Conservation (phyloP, 805 yeast species). For the Phaffomyces thermotolerans region DNA sequence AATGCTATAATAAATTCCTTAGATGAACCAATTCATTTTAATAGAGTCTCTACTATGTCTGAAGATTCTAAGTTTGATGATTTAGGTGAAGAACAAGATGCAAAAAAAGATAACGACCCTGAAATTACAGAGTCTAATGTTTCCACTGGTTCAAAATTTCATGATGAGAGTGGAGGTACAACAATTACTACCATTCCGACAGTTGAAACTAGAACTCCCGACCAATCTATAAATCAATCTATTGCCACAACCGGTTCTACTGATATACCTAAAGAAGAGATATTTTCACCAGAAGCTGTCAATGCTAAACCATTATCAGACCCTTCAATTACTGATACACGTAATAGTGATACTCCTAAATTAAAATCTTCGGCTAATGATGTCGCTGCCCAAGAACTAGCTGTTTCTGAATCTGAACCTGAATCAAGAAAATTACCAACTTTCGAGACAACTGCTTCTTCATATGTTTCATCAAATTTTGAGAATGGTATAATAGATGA, state of each 20-base stretch:
- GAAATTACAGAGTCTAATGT: not conserved
- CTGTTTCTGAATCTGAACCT: not conserved
- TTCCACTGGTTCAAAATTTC: not conserved
- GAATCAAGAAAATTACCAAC: not conserved
- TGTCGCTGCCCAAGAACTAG: conserved; percentile 9
- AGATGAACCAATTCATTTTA: conserved; percentile 35
- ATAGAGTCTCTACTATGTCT: conserved; percentile 32
- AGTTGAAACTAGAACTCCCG: not conserved
- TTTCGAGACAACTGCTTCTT: conserved; percentile 7
- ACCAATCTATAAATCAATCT: not conserved
- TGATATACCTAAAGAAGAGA: not conserved
- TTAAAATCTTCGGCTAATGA: conserved; percentile 8
- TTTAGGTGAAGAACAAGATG: not conserved
- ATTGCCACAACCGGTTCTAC: not conserved
- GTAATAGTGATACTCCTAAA: not conserved
- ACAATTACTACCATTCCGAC: not conserved
- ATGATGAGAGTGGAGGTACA: not conserved
- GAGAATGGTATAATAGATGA: conserved; percentile 21
- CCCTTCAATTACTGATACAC: no score
- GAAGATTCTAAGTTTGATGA: conserved; percentile 13
- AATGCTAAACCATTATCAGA: conserved; percentile 7
- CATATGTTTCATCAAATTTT: conserved; percentile 20
- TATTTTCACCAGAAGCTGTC: conserved; percentile 9
- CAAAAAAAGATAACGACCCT: not conserved
- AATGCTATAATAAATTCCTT: conserved; percentile 23